phyloP scores from a whole-genome alignment of 768 basidiomycete genomes.

The Pluteus cervinus region DNA sequence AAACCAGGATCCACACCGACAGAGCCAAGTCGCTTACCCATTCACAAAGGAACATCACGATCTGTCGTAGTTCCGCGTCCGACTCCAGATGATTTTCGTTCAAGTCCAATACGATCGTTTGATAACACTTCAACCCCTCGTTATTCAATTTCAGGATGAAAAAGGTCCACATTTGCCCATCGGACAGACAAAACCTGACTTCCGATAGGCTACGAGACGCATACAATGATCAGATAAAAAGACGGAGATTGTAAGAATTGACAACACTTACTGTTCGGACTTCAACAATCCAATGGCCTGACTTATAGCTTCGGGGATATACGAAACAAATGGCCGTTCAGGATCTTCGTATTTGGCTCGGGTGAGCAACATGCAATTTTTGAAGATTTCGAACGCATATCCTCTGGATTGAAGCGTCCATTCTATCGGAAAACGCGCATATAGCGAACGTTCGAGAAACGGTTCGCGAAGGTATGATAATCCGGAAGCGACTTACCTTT shows the following conservation, averaged over 20 bases:
- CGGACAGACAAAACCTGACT: slow-evolving; percentile 27
- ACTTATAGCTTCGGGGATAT: slow-evolving; percentile 23
- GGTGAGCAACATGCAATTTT: slow-evolving; percentile 19
- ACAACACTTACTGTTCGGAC: slow-evolving; percentile 19
- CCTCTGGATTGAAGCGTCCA: slow-evolving; percentile 19
- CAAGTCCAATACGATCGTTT: slow-evolving; percentile 12
- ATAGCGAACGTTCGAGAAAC: slow-evolving; percentile 13
- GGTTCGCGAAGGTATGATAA: slow-evolving; percentile 10
- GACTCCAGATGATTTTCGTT: slow-evolving; percentile 11
- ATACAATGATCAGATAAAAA: slow-evolving; percentile 14
- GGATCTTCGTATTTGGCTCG: slow-evolving; percentile 18
- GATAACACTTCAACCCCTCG: slow-evolving; percentile 16
- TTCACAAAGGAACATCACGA: slow-evolving; percentile 3
- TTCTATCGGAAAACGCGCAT: slow-evolving; percentile 19
- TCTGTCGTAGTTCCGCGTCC: slow-evolving; percentile 15
- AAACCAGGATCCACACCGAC: slow-evolving; percentile 16
- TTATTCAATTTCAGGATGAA: slow-evolving; percentile 22
- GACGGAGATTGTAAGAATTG: slow-evolving; percentile 9
- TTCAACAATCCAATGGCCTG: slow-evolving; percentile 23
- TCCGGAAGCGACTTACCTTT: slow-evolving; percentile 14
- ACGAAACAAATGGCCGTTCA: slow-evolving; percentile 11
- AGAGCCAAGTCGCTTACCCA: slow-evolving; percentile 5
- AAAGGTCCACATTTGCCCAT: slow-evolving; percentile 25
- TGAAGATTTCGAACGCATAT: slow-evolving; percentile 15
- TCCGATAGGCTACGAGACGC: slow-evolving; percentile 18